Base-by-base conservation (phyloP, 129 eudicot species). In the Artemisia tridentata region DNA sequence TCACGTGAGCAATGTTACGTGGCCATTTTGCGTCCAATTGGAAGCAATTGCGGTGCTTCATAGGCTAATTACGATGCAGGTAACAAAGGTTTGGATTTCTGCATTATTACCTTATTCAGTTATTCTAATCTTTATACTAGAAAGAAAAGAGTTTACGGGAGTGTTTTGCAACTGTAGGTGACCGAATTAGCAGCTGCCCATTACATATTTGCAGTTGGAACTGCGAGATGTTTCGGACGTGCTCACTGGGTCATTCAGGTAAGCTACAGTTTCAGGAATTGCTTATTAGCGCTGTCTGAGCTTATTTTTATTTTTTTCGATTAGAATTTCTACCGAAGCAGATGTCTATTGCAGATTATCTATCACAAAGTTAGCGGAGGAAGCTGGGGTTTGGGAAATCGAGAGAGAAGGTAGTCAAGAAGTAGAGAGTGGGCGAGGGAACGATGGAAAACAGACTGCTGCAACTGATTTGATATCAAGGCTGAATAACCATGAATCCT, bases 171-270 rank as follows among this genome's bases (percentile, higher is more conserved):
- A 31, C 23, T 21, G 23, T 21, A 21, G 23, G 23, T 21, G 23
- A 21, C 1, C 23, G 23, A 21, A 21, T 21, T 96, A 43, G 85
- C 87, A 16, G 87, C 96, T 2, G 95, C 86, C 13, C 95, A 80
- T 78, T 92, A 89, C 67, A 96, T 92, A 59, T 92, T 92, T 75
- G 98, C 98, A 49, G 69, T 89, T 50, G 96, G 98, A 12, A 72
- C 89, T 62, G 87, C 96, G 20, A 80, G 98, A 80, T 92, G 87
- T 71, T 73, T 92, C 56, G 91, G 95, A 63, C 86, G 86, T 55
- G 98, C 98, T 46, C 86, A 92, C 79, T 92, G 98, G 98, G 87
- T 89, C 71, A 78, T 89, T 60, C 88, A 83, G 95, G 98, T 92
- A 6, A 63, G 79, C 59, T 51, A 56, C 17, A 19, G 38, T 43